Evolutionary conservation across 441 rosid genomes (phyloP), one percentile per base, ranked within the genome.

Genomic region (Euphorbia neoarborescens): DNA sequence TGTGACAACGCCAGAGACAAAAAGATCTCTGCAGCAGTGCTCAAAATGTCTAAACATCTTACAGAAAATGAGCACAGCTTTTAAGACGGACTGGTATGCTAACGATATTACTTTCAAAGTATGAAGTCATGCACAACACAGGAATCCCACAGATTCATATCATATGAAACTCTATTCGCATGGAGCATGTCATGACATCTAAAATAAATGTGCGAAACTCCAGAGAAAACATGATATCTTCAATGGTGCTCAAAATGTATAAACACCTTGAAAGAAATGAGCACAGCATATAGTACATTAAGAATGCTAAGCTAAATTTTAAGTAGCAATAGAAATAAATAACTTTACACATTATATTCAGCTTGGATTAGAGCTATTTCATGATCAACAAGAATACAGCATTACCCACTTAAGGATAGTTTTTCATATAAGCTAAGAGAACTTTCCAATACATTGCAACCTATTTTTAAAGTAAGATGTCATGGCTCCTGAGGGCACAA

Each of bases 71-170:
- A 66, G 66, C 64, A 12, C 30, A n/a, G 40, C 14, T 44, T 59
- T n/a, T 28, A 60, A 22, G 56, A 17, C 3, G 42, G 5, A 25
- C n/a, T 69, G 19, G 38, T 10, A 42, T 59, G 71, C 63, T 38
- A 9, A n/a, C 15, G 22, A n/a, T 46, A 37, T 28, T 54, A 30
- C 22, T 72, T 20, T 19, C 24, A 24, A 14, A 35, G 37, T 17
- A n/a, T 62, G 28, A 20, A 17, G 27, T 62, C 20, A 20, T n/a
- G 44, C 40, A 11, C 37, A 56, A 28, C 32, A 48, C 61, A 20
- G 59, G 35, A 62, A 51, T 40, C 64, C 68, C 48, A 7, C n/a
- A 60, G 71, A 48, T 40, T 66, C 59, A 50, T 34, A 79, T 73
- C 53, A 56, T 32, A 51, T 63, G 63, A 71, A 37, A 54, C 0